phyloP scores from a whole-genome alignment of 2,329 filamentous ascomycete species.

The Neonectria faginata region DNA sequence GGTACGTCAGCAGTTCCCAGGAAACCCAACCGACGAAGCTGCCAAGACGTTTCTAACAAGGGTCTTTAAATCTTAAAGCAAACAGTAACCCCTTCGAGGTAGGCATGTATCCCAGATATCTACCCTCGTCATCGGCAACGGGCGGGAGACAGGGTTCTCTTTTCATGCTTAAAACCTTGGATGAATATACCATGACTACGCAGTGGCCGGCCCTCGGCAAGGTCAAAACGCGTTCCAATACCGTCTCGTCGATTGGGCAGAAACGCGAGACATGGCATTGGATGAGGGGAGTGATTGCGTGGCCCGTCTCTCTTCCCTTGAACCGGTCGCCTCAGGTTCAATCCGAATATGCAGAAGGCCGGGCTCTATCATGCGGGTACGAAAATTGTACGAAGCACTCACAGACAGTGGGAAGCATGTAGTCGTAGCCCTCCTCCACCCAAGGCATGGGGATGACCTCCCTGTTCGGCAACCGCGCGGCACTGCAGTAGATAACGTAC shows the following conservation, averaged over 20 bases:
- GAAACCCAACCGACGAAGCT: neutral
- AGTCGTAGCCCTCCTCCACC: neutral
- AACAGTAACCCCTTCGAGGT: too few species aligned
- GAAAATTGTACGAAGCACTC: neutral
- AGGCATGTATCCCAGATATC: too few species aligned
- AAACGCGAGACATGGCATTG: neutral
- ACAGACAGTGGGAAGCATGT: too few species aligned
- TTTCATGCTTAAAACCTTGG: constrained; percentile 22
- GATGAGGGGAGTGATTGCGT: constrained; percentile 21
- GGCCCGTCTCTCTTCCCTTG: constrained; percentile 8
- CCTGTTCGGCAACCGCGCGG: neutral
- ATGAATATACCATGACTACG: constrained; percentile 15
- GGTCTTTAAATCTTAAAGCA: too few species aligned
- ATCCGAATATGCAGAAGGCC: neutral
- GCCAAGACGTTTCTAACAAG: too few species aligned
- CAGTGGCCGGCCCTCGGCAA: constrained; percentile 6
- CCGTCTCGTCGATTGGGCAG: neutral
- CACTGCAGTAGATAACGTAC: neutral
- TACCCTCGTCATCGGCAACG: constrained; percentile 1
- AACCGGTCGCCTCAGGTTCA: neutral
- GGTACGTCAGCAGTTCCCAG: constrained; percentile 17
- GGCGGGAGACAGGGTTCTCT: constrained; percentile 4
- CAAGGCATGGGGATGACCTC: neutral
- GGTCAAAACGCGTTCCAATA: neutral
- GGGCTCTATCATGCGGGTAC: neutral